Conservation (phyloP, 495 filamentous ascomycete species). For the Aspergillus sparsus region DNA sequence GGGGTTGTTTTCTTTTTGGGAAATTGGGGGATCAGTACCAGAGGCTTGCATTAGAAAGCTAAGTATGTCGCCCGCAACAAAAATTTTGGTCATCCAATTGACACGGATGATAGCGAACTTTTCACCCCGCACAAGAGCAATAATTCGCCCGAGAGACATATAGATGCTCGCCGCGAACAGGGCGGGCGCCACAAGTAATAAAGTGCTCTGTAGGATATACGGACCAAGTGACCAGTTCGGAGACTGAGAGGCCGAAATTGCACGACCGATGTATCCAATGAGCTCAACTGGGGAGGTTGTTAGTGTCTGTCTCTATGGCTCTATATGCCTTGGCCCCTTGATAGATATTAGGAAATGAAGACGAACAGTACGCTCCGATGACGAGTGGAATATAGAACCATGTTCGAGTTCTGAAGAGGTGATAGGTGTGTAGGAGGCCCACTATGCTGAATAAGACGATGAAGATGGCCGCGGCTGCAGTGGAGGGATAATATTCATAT, state of each 20-base stretch:
- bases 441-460: constrained; percentile 44
- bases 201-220: constrained; percentile 49
- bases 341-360: not conserved
- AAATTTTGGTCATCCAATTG: constrained; percentile 51
- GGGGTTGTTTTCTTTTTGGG: no score
- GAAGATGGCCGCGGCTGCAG: constrained; percentile 51
- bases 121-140: constrained; percentile 41
- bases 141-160: constrained; percentile 55
- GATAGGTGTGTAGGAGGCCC: constrained; percentile 42
- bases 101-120: constrained; percentile 38
- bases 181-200: constrained; percentile 51
- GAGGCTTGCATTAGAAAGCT: constrained; percentile 44
- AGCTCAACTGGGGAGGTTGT: constrained; percentile 32
- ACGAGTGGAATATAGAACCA: constrained; percentile 57
- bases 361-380: constrained; percentile 54
- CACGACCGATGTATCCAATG: constrained; percentile 41
- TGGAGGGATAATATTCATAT: constrained; percentile 54
- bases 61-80: constrained; percentile 38
- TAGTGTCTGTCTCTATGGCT: not conserved
- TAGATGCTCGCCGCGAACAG: constrained; percentile 58
- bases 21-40: constrained; percentile 19
- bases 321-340: not conserved
- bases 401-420: constrained; percentile 40
- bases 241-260: constrained; percentile 31
- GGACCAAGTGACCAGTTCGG: constrained; percentile 33